Percentiles rank a stretch among this genome's conserved stretches.
These are phyloP conservation scores for Pythium pyrilobum DNA, from an alignment of 352 stramenopile species.

Conservation along the genomic window DNA sequence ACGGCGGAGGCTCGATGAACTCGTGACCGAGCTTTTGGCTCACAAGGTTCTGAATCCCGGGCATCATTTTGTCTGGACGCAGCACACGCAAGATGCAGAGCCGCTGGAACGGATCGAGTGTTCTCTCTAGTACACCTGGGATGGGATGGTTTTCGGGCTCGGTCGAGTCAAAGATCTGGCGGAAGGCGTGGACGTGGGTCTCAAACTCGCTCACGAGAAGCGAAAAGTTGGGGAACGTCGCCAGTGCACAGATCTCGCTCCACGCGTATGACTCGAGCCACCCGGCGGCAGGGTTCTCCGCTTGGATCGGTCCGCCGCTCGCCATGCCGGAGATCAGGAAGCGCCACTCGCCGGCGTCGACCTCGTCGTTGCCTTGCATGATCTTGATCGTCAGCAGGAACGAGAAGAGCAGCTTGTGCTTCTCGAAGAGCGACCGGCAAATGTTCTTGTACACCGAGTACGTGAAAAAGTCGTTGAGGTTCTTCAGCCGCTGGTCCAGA, in stretches of 20 bases:
- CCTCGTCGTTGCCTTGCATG: slow-evolving; percentile 76
- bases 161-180: slow-evolving; percentile 73
- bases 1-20: slow-evolving; percentile 91
- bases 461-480: slow-evolving; percentile 92
- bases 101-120: slow-evolving; percentile 79
- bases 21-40: slow-evolving; percentile 71
- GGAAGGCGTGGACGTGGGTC: slow-evolving; percentile 44
- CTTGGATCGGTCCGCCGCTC: slow-evolving; percentile 25
- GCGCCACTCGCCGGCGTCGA: slow-evolving; percentile 84
- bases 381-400: slow-evolving; percentile 90
- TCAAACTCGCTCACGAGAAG: slow-evolving; percentile 45
- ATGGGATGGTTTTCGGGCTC: slow-evolving; percentile 77
- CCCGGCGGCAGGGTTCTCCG: slow-evolving; percentile 37
- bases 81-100: slow-evolving; percentile 77
- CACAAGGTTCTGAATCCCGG: slow-evolving; percentile 90
- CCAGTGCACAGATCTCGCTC: slow-evolving; percentile 70
- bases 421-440: slow-evolving; percentile 91
- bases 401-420: slow-evolving; percentile 92
- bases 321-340: slow-evolving; percentile 89
- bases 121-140: slow-evolving; percentile 44
- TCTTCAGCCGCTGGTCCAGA: slow-evolving; percentile 72
- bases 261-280: slow-evolving; percentile 79
- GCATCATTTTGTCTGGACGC: slow-evolving; percentile 78
- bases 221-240: slow-evolving; percentile 63
- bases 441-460: slow-evolving; percentile 95